Base-by-base conservation (phyloP, 129 eudicot genomes). In the Tagetes erecta region DNA sequence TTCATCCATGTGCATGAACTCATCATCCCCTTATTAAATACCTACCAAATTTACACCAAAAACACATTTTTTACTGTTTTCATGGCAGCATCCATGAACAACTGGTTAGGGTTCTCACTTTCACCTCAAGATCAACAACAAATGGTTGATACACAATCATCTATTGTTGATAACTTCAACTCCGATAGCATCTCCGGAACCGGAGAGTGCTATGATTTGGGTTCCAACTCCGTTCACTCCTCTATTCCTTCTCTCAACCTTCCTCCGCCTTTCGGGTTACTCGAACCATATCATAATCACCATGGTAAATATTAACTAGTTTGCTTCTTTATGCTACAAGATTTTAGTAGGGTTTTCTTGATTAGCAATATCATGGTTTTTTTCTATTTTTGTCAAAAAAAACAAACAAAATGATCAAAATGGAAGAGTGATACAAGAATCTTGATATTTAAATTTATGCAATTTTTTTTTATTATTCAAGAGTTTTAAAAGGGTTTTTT, bases 101-200 rank as follows among this genome's bases (percentile, higher is more conserved):
- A 91, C 78, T 92, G 98, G 98, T 78, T 92, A 51, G 98, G 92
- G 9, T 92, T 92, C 79, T 87, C 96, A 39, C 86, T 89, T 13
- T 82, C 96, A 20, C 88, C 95, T 44, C 79, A 76, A 34, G 64
- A 80, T 46, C 81, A 82, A 31, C 80, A 84, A 44, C 93, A 88
- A 66, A 74, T 78, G 76, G 76, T 76, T 30, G 65, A 64, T 47
- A 79, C 82, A 8, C 76, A 51, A 20, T 51, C 82, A 50, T 64
- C 82, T 42, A 78, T 78, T 33, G 78, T 72, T 45, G 83, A 79
- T 63, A 79, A 41, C 67, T 82, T 87, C 67, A 76, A 83, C 90
- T 85, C 90, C 2, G 83, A 82, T 37, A 83, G 74, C 39, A 82
- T 84, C 49, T 71, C 89, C 56, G 85, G 75, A 77, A 73, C 80